A percentile compares a stretch with the other conserved stretches of the same genome.
Conservation (phyloP, 108 stramenopile genomes). For the Fragilariopsis cylindrus region DNA sequence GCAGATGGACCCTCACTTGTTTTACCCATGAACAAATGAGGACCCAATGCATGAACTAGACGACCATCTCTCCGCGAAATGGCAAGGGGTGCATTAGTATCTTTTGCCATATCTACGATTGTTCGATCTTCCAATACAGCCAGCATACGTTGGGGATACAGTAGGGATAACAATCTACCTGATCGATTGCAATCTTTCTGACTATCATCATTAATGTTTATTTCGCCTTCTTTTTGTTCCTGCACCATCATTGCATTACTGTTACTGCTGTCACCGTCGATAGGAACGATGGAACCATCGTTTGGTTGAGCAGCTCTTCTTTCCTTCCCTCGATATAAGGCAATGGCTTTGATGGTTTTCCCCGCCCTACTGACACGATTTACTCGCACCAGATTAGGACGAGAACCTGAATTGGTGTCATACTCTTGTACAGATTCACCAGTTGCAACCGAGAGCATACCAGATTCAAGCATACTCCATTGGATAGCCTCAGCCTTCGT, state of each 20-base stretch:
- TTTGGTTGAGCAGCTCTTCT: not conserved
- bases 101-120: constrained; percentile 48
- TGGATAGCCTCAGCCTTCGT: constrained; percentile 48
- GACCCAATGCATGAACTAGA: constrained; percentile 54
- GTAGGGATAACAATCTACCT: constrained; percentile 13
- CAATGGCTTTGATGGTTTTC: constrained; percentile 32
- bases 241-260: not conserved
- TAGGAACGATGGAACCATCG: not conserved
- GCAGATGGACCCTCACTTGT: constrained; percentile 37
- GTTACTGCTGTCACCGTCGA: not conserved
- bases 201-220: not conserved
- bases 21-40: constrained; percentile 51
- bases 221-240: not conserved
- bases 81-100: constrained; percentile 51
- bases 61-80: constrained; percentile 76
- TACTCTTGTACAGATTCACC: constrained; percentile 56
- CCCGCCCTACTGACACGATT: constrained; percentile 16
- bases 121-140: constrained; percentile 51
- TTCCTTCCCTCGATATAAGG: constrained; percentile 30
- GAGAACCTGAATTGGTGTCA: constrained; percentile 59
- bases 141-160: constrained; percentile 47
- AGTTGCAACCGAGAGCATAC: constrained; percentile 49
- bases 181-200: not conserved
- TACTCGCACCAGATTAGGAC: constrained; percentile 37
- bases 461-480: constrained; percentile 46